Evolutionary conservation across 805 yeast genomes (phyloP).

Genomic region (Brettanomyces nanus): DNA sequence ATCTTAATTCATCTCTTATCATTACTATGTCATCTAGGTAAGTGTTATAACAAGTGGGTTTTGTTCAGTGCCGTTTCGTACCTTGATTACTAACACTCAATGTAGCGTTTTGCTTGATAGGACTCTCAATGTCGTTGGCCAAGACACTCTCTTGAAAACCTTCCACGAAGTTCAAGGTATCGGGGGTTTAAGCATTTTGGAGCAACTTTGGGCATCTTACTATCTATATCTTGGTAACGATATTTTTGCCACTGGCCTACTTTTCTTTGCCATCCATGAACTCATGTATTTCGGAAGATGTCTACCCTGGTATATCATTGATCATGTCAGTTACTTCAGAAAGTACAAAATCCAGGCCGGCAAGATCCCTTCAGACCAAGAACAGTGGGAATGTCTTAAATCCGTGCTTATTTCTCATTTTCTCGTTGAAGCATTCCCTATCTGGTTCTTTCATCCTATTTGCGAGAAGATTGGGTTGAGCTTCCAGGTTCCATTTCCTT

Average conservation of each 20-base stretch:
- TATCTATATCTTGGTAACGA: conserved; percentile 82
- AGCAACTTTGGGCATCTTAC: conserved; percentile 83
- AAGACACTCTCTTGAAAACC: conserved; percentile 16
- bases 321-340: conserved; percentile 75
- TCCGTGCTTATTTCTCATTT: conserved; percentile 80
- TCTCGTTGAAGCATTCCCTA: conserved; percentile 90
- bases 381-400: conserved; percentile 90
- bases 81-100: conserved; percentile 6
- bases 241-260: conserved; percentile 81
- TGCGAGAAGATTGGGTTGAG: conserved; percentile 75
- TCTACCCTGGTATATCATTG: conserved; percentile 87
- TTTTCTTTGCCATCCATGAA: conserved; percentile 81
- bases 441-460: conserved; percentile 94
- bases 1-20: too few species aligned
- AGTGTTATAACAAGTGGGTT: too few species aligned
- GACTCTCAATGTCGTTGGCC: conserved; percentile 15
- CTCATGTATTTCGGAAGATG: conserved; percentile 85
- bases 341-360: conserved; percentile 85
- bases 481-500: conserved; percentile 80
- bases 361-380: conserved; percentile 68
- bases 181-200: conserved; percentile 33
- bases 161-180: conserved; percentile 21
- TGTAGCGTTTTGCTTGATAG: conserved; percentile 21
- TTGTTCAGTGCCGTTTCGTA: too few species aligned
- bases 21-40: too few species aligned